Base-by-base conservation (phyloP, 345 rosid species). In the Kandelia obovata region DNA sequence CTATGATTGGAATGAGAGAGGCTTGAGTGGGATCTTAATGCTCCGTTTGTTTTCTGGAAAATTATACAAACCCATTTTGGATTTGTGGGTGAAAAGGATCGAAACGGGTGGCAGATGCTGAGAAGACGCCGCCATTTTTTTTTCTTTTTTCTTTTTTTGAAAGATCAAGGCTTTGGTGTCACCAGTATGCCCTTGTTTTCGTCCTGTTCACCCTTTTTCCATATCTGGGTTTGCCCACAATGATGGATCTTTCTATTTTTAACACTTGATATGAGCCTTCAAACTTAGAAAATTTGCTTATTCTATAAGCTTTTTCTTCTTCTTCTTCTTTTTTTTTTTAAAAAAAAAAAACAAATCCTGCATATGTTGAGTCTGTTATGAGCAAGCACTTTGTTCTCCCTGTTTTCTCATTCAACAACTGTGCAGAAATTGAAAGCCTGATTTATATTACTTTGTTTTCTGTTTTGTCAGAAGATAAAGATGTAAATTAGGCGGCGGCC, bases 261-360 rank as follows among this genome's bases (percentile, higher is more conserved):
- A 80, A 77, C 85, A 79, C 85, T 86, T 86, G 90, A 84, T 84
- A 80, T 79, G 88, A 86, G 84, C 85, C 85, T 80, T 1, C 28
- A 0, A 6, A 8, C 17, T 60, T 10, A 28, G 3, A 46, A 58
- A 0, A 7, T 25, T 4, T 46, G 8, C 34, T 5, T 13, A 25
- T 0, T 6, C 3, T 3, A 21, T 10, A 8, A 15, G 26, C 21
- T 9, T 60, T 21, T 21, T 21, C 21, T 21, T 21, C 21, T 21
- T 21, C 21, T 11, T 17, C 57, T n/a, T n/a, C n/a, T n/a, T 17
- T 47, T 5, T 28, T 28, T 28, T 28, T 28, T 28, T 1, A 28
- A 31, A 5, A 31, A 31, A 5, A 31, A 31, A 5, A 31, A 31
- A 5, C 5, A 31, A 3, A 30, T 35, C 25, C 46, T 69, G 83